Evolutionary conservation across 2,329 filamentous ascomycete genomes (phyloP), one percentile per base, ranked within the genome.

Genomic region (Remersonia thermophila): DNA sequence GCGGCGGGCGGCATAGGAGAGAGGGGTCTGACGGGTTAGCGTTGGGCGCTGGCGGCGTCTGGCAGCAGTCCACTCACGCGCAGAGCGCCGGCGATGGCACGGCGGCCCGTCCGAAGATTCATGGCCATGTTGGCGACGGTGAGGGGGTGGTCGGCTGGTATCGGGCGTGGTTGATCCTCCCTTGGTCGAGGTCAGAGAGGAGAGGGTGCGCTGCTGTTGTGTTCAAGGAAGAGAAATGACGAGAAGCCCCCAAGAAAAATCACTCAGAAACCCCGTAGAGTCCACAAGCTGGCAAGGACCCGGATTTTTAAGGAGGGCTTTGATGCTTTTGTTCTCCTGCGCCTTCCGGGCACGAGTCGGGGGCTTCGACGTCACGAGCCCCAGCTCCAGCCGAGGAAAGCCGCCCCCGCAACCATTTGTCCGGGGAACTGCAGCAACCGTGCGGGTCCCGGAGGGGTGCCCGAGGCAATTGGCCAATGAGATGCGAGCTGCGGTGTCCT

Each of bases 11-110:
- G 42, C 42, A 39, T 54, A 25, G 36, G 49, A 42, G 27, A 45
- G 33, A 40, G 50, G 46, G 1, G 41, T 30, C 27, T 5, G 5
- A 23, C 5, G 20, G 20, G 20, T n/a, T n/a, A n/a, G n/a, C n/a
- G n/a, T n/a, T n/a, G n/a, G n/a, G n/a, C n/a, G 20, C 20, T 23
- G 20, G 20, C 20, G 9, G 9, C 20, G 5, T 23, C 5, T 23
- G 20, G 5, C 5, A 23, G 20, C 20, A 23, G 29, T 14, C 14
- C 27, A 53, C 67, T 55, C 63, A 82, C 80, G 63, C 73, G 74
- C 40, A 80, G 57, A 49, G 70, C 71, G 57, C 73, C 67, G 58
- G 73, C 67, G 48, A 83, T 59, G 50, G 75, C 77, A 60, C 71
- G 67, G 30, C 73, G 65, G 37, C 77, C 73, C 47, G 67, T 65